A percentile compares a stretch with the other conserved stretches of the same genome.
Conservation (phyloP, 495 filamentous ascomycete species). For the Bombardia bombarda region DNA sequence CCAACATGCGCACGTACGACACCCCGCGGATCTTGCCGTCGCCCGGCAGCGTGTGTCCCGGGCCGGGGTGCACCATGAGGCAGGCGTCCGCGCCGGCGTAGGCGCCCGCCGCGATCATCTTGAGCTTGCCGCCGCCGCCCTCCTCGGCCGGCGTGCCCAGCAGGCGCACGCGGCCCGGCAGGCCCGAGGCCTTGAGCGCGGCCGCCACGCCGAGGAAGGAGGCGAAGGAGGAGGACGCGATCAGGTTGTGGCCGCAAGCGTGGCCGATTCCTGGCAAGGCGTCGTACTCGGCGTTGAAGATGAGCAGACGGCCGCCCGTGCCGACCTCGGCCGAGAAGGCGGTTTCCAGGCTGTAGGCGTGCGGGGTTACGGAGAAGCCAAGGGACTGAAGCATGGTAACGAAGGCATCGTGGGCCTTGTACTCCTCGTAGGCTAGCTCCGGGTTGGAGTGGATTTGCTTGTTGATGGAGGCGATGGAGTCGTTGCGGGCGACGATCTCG, state of each 20-base stretch:
- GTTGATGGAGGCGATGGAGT: constrained; percentile 38
- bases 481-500: constrained; percentile 16
- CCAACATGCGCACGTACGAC: constrained; percentile 39
- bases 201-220: constrained; percentile 50
- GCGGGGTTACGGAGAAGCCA: constrained; percentile 37
- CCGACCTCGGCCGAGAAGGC: constrained; percentile 45
- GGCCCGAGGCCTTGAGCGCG: constrained; percentile 37
- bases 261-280: constrained; percentile 38
- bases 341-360: constrained; percentile 44
- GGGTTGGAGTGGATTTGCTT: constrained; percentile 44
- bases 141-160: constrained; percentile 68
- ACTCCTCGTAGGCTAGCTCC: constrained; percentile 47
- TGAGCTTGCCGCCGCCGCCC: constrained; percentile 42
- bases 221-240: constrained; percentile 52
- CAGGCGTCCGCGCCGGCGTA: constrained; percentile 40
- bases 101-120: constrained; percentile 41
- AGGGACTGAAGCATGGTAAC: constrained; percentile 28
- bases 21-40: constrained; percentile 23
- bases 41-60: constrained; percentile 21
- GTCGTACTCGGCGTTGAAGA: constrained; percentile 54
- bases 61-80: constrained; percentile 48
- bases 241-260: constrained; percentile 58
- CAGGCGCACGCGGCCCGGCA: constrained; percentile 49
- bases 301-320: constrained; percentile 40
- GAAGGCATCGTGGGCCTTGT: constrained; percentile 45